Evolutionary conservation across 345 rosid genomes (phyloP).

Genomic region (Populus euphratica): DNA sequence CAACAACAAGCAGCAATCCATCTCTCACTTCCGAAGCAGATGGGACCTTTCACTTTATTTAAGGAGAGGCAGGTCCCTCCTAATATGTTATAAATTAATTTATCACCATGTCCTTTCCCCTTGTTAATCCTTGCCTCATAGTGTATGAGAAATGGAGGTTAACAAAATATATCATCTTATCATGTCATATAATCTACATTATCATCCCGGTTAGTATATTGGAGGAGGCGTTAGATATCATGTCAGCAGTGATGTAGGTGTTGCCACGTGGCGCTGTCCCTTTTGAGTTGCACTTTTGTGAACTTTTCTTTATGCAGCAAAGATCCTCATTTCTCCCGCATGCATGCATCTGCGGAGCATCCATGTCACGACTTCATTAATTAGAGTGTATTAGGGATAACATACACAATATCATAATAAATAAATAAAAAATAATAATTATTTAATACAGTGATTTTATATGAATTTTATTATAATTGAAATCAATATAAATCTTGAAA

Average conservation of each 20-base stretch:
- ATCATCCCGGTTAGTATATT: conserved; percentile 15
- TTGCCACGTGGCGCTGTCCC: conserved; percentile 1
- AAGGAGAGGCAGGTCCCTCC: conserved; percentile 7
- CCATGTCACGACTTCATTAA: too few species aligned
- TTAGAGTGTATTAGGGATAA: too few species aligned
- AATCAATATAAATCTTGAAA: too few species aligned
- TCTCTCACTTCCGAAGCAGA: conserved; percentile 20
- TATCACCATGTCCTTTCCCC: not conserved
- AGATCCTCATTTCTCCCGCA: not conserved
- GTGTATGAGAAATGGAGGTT: not conserved
- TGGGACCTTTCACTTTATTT: conserved; percentile 16
- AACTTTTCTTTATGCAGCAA: not conserved
- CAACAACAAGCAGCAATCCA: not conserved
- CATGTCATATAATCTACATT: conserved; percentile 20
- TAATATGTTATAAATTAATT: not conserved
- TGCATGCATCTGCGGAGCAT: not conserved
- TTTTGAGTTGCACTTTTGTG: not conserved
- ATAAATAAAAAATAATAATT: too few species aligned
- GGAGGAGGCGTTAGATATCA: not conserved
- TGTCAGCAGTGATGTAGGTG: not conserved
- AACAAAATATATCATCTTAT: conserved; percentile 26
- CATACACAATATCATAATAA: too few species aligned
- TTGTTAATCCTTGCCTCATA: not conserved
- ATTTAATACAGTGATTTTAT: too few species aligned
- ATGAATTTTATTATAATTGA: too few species aligned